Evolutionary conservation across 495 filamentous ascomycete genomes (phyloP), one percentile per base, ranked within the genome.

Genomic region (Aspergillus diversus): DNA sequence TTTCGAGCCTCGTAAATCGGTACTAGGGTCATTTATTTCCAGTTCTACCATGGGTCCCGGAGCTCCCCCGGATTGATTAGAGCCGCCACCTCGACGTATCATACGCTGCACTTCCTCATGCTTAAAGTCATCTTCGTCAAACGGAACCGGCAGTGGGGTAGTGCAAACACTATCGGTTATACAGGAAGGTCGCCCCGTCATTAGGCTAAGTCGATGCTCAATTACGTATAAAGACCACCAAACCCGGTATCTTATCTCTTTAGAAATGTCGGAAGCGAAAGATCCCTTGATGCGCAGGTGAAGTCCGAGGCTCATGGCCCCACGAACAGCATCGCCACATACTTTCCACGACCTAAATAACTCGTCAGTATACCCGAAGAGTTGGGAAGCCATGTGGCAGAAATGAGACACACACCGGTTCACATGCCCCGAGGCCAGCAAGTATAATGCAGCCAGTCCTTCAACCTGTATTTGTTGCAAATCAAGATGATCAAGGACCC

Each of bases 221-320:
- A 89, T 60, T 5, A 78, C 81, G 61, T 84, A 84, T 15, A 89
- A 57, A 8, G 86, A 79, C 79, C 84, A 87, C 86, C 86, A 90
- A 21, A 87, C 77, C 5, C 84, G 83, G 53, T 83, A 80, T 43
- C 85, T 77, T 33, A 83, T 78, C 59, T 87, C 85, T 57, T 83
- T 85, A 33, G 85, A 81, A 17, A 72, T 74, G 58, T 84, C 78
- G 16, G 77, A 72, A 12, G 84, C 76, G 21, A 74, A 73, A 5
- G 68, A 65, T 21, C 79, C 83, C 7, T 83, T 74, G 63, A 85
- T 88, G 43, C 80, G 81, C 37, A 89, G 70, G 69, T 90, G 84
- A 42, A 90, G 67, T 5, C 87, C 87, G n/a, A 89, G 76, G 9
- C 81, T 78, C 57, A 87, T 73, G 0, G 84, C 85, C 50, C 81